Percentiles rank a stretch among this genome's conserved stretches.
Conservation (phyloP, 495 filamentous ascomycete genomes). For the Cudoniella acicularis region DNA sequence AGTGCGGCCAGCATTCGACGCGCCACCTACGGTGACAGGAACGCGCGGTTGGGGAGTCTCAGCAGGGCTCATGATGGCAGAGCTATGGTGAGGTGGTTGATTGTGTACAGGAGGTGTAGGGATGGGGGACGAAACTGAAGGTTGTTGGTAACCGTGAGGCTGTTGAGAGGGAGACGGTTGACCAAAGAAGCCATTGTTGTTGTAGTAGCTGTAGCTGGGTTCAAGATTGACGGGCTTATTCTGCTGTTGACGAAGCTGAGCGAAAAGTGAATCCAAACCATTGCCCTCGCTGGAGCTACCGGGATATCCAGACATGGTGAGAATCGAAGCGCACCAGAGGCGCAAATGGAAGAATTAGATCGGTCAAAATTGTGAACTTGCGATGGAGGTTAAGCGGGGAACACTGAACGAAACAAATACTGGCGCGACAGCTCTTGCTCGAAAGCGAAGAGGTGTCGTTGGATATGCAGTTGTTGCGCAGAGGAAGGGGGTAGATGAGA, state of each 20-base stretch:
- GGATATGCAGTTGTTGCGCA: background rate
- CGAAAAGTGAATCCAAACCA: constrained; percentile 28
- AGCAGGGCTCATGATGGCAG: constrained; percentile 47
- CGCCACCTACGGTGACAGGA: constrained; percentile 27
- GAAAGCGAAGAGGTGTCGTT: constrained; percentile 10
- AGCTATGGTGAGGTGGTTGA: constrained; percentile 42
- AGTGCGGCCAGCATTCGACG: constrained; percentile 54
- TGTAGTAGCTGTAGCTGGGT: constrained; percentile 23
- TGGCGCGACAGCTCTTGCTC: constrained; percentile 14
- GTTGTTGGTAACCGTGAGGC: constrained; percentile 44
- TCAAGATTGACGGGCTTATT: constrained; percentile 22
- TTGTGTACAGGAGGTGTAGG: constrained; percentile 39
- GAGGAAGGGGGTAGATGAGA: background rate
- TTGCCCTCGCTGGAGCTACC: constrained; percentile 21
- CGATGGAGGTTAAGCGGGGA: background rate
- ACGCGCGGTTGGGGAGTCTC: constrained; percentile 35
- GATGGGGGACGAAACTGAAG: constrained; percentile 35
- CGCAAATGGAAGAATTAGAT: constrained; percentile 22
- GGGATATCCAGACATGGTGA: constrained; percentile 28
- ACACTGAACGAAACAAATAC: constrained; percentile 2
- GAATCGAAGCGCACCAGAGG: constrained; percentile 23
- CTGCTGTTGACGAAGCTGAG: constrained; percentile 27
- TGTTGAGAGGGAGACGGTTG: constrained; percentile 22
- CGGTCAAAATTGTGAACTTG: constrained; percentile 12
- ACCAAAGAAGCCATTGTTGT: constrained; percentile 16